A percentile compares a stretch with the other conserved stretches of the same genome.
These are phyloP conservation scores for Cymbidium sinense DNA, from an alignment of 106 monocot genomes.

Conservation along the genomic window DNA sequence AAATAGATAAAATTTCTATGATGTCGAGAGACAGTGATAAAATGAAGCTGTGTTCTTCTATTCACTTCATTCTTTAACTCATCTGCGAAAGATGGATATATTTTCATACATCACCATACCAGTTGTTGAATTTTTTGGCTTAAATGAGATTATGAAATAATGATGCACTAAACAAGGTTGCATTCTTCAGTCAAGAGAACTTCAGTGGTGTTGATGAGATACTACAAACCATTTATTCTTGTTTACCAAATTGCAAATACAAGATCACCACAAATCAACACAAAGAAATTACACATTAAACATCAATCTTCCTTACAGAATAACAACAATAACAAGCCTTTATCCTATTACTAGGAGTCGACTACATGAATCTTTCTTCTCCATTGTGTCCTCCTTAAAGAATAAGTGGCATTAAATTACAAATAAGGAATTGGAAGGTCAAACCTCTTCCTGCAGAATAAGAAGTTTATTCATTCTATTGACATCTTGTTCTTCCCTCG, in stretches of 20 bases:
- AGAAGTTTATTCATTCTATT: conserved; percentile 29
- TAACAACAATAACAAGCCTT: too few relatives aligned
- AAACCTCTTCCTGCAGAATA: conserved; percentile 49
- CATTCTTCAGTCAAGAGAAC: background rate
- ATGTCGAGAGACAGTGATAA: too few relatives aligned
- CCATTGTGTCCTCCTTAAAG: background rate
- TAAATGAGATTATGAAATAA: background rate
- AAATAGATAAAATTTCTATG: background rate
- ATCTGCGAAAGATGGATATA: background rate
- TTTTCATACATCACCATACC: background rate
- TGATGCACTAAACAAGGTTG: background rate
- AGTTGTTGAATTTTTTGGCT: background rate
- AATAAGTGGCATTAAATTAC: background rate
- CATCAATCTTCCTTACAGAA: background rate
- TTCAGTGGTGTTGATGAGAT: too few relatives aligned
- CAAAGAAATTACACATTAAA: background rate
- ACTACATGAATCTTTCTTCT: too few relatives aligned
- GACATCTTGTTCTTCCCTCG: conserved; percentile 18
- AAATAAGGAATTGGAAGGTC: background rate
- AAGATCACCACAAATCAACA: background rate
- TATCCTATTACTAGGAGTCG: too few relatives aligned
- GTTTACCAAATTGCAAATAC: too few relatives aligned
- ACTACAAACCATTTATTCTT: too few relatives aligned
- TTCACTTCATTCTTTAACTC: background rate
- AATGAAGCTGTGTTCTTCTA: too few relatives aligned